Base-by-base conservation (phyloP, 176 grass and related monocot species). In the Bothriochloa decipiens region DNA sequence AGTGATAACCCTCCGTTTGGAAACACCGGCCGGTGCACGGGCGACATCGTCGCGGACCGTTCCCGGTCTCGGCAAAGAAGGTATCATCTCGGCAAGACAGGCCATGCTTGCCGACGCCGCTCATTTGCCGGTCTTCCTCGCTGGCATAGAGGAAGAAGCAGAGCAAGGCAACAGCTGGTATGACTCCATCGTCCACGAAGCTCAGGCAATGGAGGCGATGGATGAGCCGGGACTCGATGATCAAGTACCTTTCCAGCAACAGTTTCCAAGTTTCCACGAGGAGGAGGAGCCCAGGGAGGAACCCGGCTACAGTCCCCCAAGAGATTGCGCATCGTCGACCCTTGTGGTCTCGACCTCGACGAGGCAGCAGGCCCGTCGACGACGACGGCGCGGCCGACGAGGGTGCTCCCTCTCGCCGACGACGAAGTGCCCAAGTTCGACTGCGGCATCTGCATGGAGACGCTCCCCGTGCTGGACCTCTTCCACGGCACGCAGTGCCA, bases 371-470 rank as follows among this genome's bases (percentile, higher is more conserved):
- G 27, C 39, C 74, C 86, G 11, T 88, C 72, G 62, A 12, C 47
- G 47, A 16, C 47, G 14, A 75, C 22, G 67, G 8, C 23, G 81
- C 47, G 29, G 55, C 29, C 8, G 9, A 16, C 27, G 50, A 68
- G 55, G 70, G 68, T 81, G 22, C 52, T 15, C 36, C 72, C 72
- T 6, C 40, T 88, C 15, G 63, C 27, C 74, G 74, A 83, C 40
- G 11, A 78, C 29, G 86, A 85, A 8, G 45, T 50, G 47, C 15
- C n/a, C 29, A 61, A 27, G 58, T 92, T 92, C 79, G 2, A 76
- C 63, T 92, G 90, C 69, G 64, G 74, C 75, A 89, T 92, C 79
- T 92, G 90, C 83, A 23, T 83, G 41, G 86, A 92, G 52, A 45
- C 68, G 3, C 71, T 75, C 32, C 70, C 42, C 2, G 2, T 82